Percentiles rank a stretch among this genome's conserved stretches.
Conservation (phyloP, 192 early-diverging fungal genomes). For the Radiomyces spectabilis region DNA sequence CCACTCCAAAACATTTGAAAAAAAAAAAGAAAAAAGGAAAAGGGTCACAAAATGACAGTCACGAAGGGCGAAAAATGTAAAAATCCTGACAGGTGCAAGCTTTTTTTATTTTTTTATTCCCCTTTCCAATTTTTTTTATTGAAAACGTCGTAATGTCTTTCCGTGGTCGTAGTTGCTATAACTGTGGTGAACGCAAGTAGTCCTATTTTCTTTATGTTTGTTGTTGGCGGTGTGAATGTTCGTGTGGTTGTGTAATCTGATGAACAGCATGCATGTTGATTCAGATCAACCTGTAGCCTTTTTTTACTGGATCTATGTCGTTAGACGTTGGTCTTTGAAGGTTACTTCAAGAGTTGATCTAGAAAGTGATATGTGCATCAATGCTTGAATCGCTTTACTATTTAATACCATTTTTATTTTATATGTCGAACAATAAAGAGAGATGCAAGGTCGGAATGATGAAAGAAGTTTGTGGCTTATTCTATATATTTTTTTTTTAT, state of each 20-base stretch:
- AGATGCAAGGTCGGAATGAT: too few relatives aligned
- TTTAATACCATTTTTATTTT: constrained; percentile 1
- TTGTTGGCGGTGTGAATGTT: neutral
- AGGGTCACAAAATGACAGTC: too few relatives aligned
- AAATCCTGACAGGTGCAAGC: too few relatives aligned
- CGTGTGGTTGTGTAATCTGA: neutral
- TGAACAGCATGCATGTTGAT: neutral
- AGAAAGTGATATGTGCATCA: neutral
- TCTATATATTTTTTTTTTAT: constrained; percentile 6
- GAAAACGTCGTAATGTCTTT: constrained; percentile 27
- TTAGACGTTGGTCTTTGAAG: neutral
- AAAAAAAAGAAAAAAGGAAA: too few relatives aligned
- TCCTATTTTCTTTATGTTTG: neutral
- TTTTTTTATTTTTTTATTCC: too few relatives aligned
- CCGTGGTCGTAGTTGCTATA: constrained; percentile 30
- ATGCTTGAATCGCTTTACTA: too few relatives aligned
- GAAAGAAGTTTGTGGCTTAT: constrained; percentile 5
- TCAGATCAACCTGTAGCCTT: neutral
- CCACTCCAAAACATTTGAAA: neutral
- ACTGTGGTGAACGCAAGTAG: constrained; percentile 33
- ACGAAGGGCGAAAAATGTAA: too few relatives aligned
- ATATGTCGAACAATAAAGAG: neutral
- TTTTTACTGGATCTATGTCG: neutral
- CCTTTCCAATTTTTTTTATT: too few relatives aligned
- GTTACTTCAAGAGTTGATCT: neutral